phyloP scores from a whole-genome alignment of 257 asterid species.

The Solanum lycopersicoides region DNA sequence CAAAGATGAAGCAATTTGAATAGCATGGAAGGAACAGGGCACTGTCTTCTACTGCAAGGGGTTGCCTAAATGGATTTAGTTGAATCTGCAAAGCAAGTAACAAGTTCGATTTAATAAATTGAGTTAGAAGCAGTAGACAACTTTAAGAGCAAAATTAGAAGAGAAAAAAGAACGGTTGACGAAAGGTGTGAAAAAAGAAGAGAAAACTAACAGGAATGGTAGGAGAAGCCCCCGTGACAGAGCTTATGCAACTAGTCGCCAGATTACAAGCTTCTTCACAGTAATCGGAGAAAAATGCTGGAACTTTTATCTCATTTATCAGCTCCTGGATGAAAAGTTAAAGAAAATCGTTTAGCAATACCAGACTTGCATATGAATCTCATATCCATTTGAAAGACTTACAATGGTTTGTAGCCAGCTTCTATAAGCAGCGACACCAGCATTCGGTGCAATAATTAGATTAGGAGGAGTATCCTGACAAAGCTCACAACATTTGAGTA shows the following conservation, averaged over 20 bases:
- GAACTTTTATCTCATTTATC: constrained; percentile 49
- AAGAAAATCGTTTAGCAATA: not conserved
- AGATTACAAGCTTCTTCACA: constrained; percentile 88
- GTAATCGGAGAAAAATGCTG: constrained; percentile 80
- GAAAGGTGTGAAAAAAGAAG: not conserved
- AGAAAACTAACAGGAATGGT: constrained; percentile 37
- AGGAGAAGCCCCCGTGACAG: constrained; percentile 34
- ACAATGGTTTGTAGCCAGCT: constrained; percentile 95
- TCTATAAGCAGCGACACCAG: constrained; percentile 83
- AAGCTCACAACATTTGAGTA: not conserved
- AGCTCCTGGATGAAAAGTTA: constrained; percentile 33
- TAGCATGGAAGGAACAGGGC: constrained; percentile 68
- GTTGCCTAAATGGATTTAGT: constrained; percentile 93
- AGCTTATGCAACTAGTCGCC: constrained; percentile 55
- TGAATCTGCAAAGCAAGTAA: constrained; percentile 41
- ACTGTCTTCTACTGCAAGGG: constrained; percentile 59
- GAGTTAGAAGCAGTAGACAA: not conserved
- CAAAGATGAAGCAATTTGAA: constrained; percentile 86
- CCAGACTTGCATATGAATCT: not conserved
- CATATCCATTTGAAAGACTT: constrained; percentile 13
- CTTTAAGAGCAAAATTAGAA: not conserved
- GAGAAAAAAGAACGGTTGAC: not conserved
- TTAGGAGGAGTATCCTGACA: constrained; percentile 53
- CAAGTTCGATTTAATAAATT: not conserved
- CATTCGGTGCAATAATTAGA: constrained; percentile 74